Percentiles rank a stretch among this genome's conserved stretches.
Evolutionary conservation across 768 basidiomycete genomes (phyloP).

Genomic region (Agrocybe praecox): DNA sequence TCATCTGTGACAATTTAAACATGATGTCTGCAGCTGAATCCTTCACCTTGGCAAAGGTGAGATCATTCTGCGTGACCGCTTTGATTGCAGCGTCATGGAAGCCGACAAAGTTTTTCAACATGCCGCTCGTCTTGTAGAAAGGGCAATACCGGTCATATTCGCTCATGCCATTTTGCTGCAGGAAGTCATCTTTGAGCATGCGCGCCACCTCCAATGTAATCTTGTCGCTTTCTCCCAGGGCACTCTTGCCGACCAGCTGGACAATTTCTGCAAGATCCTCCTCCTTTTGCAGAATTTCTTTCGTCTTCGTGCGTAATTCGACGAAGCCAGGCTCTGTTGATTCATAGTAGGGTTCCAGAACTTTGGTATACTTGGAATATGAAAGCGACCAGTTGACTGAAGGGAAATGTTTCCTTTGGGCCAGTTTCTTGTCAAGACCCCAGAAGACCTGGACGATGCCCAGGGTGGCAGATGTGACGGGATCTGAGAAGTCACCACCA

Average conservation of each 20-base stretch:
- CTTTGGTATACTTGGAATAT: slow-evolving; percentile 97
- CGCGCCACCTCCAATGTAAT: slow-evolving; percentile 96
- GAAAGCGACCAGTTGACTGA: slow-evolving; percentile 99
- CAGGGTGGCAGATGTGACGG: slow-evolving; percentile 95
- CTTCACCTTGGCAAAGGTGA: slow-evolving; percentile 86
- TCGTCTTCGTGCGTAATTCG: slow-evolving; percentile 87
- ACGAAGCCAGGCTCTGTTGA: slow-evolving; percentile 91
- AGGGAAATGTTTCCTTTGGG: slow-evolving; percentile 98
- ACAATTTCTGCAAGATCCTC: slow-evolving; percentile 99
- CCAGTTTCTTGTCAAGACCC: slow-evolving; percentile 99
- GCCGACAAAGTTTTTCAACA: slow-evolving; percentile 92
- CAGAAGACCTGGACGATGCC: slow-evolving; percentile 99
- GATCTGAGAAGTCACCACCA: slow-evolving; percentile 99
- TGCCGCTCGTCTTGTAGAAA: slow-evolving; percentile 97
- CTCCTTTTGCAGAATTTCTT: slow-evolving; percentile 98
- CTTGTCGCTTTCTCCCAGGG: slow-evolving; percentile 96
- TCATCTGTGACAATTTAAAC: slow-evolving; percentile 99
- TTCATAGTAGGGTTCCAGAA: slow-evolving; percentile 93
- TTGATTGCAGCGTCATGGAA: slow-evolving; percentile 92
- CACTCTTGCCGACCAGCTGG: slow-evolving; percentile 98
- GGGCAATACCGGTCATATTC: slow-evolving; percentile 97
- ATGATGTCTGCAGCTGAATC: slow-evolving; percentile 86
- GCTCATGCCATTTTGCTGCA: slow-evolving; percentile 99
- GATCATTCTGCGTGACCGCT: slow-evolving; percentile 80
- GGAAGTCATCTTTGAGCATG: slow-evolving; percentile 96